Conservation (phyloP, 192 early-diverging fungal species). For the Dispira parvispora region DNA sequence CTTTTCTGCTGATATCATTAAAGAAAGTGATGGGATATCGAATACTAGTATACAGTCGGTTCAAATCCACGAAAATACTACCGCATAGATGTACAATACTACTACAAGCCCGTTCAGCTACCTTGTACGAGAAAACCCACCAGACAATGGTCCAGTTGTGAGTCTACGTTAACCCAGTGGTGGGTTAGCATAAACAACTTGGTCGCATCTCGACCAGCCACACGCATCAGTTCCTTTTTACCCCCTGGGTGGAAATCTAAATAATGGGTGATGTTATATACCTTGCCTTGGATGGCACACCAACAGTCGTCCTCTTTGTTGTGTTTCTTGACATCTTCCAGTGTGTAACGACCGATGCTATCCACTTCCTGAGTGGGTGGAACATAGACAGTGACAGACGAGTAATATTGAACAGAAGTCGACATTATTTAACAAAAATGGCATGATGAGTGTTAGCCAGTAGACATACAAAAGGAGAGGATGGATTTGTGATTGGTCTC, state of each 20-base stretch:
- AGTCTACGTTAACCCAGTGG: constrained; percentile 91
- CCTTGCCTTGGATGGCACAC: constrained; percentile 77
- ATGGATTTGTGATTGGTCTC: too few relatives aligned
- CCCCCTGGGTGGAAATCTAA: constrained; percentile 87
- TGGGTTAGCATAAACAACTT: constrained; percentile 75
- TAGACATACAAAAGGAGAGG: too few relatives aligned
- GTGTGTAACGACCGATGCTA: constrained; percentile 32
- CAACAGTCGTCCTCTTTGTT: constrained; percentile 65
- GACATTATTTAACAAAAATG: too few relatives aligned
- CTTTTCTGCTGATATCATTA: too few relatives aligned
- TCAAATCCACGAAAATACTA: too few relatives aligned
- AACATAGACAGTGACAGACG: too few relatives aligned
- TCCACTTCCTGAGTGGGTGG: too few relatives aligned
- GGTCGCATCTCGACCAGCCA: constrained; percentile 87
- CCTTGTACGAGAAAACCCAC: constrained; percentile 29
- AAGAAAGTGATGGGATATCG: too few relatives aligned
- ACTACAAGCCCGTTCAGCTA: background rate
- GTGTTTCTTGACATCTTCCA: constrained; percentile 59
- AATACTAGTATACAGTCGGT: too few relatives aligned
- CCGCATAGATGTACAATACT: too few relatives aligned
- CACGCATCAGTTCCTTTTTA: constrained; percentile 51
- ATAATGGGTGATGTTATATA: constrained; percentile 86
- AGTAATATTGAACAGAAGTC: too few relatives aligned
- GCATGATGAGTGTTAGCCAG: too few relatives aligned
- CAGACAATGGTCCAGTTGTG: constrained; percentile 64